Conservation (phyloP, 495 filamentous ascomycete genomes). For the Opeltia flavorubescens region DNA sequence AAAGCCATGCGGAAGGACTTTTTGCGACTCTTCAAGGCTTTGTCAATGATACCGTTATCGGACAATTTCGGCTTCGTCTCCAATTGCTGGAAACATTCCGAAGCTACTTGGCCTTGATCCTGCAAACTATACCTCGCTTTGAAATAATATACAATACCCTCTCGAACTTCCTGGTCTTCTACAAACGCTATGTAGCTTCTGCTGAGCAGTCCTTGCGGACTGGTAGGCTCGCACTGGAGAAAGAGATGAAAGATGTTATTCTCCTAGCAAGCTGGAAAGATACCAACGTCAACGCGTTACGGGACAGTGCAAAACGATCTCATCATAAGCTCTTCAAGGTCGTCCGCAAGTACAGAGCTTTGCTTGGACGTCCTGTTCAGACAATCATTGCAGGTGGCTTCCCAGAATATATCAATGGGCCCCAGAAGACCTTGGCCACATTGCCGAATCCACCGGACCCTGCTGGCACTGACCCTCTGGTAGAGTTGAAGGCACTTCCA, state of each 20-base stretch:
- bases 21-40: slow-evolving; percentile 61
- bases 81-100: slow-evolving; percentile 59
- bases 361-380: slow-evolving; percentile 59
- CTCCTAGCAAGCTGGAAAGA: slow-evolving; percentile 92
- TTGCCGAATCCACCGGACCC: too few relatives aligned
- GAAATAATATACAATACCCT: slow-evolving; percentile 42
- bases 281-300: slow-evolving; percentile 76
- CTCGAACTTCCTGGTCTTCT: slow-evolving; percentile 63
- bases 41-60: slow-evolving; percentile 55
- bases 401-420: too few relatives aligned
- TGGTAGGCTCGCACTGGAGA: slow-evolving; percentile 56
- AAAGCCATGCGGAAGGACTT: slow-evolving; percentile 48
- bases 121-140: slow-evolving; percentile 39
- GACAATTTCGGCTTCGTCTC: slow-evolving; percentile 64
- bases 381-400: slow-evolving; percentile 49
- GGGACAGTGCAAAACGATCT: slow-evolving; percentile 76
- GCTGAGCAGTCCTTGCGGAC: slow-evolving; percentile 47
- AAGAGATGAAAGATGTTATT: slow-evolving; percentile 75
- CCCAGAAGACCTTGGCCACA: too few relatives aligned
- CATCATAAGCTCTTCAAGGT: slow-evolving; percentile 85
- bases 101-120: slow-evolving; percentile 39
- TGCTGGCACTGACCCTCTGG: too few relatives aligned
- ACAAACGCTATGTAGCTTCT: slow-evolving; percentile 48
- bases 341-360: slow-evolving; percentile 70
- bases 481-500: too few relatives aligned